These are phyloP conservation scores for Alternaria infectoria DNA, from an alignment of 2,329 filamentous ascomycete genomes.

Conservation along the genomic window DNA sequence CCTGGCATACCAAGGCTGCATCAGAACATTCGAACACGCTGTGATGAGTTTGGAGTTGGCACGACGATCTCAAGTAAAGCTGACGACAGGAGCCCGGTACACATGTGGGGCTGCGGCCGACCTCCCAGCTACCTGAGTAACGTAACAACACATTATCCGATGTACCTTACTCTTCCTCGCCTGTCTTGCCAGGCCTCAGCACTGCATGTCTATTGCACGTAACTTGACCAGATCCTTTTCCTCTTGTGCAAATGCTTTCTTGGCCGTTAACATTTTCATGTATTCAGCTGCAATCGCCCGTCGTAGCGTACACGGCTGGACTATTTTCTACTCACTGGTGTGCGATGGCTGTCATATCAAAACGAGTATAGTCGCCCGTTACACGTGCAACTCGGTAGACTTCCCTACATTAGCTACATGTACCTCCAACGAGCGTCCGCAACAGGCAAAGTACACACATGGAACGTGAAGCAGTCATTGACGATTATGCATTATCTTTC, in stretches of 20 bases:
- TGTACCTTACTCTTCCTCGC: background rate
- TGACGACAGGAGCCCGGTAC: background rate
- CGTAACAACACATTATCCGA: background rate
- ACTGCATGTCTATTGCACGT: background rate
- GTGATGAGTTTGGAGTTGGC: background rate
- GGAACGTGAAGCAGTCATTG: background rate
- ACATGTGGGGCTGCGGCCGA: background rate
- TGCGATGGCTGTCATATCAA: background rate
- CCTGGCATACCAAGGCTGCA: background rate
- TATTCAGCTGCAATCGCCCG: background rate
- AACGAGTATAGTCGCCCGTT: background rate
- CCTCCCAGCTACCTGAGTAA: background rate
- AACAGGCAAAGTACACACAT: background rate
- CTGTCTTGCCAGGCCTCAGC: background rate
- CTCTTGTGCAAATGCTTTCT: background rate
- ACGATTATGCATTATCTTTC: slow-evolving; percentile 20
- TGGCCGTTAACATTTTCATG: background rate
- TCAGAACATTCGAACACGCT: background rate
- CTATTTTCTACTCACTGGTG: background rate
- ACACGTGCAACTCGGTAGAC: slow-evolving; percentile 2
- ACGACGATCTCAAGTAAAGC: background rate
- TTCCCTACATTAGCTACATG: slow-evolving; percentile 4
- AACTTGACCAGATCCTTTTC: background rate
- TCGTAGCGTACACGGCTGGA: background rate
- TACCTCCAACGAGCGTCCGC: background rate